These are phyloP conservation scores for Bruguiera sexangula DNA, from an alignment of 345 rosid species.

Conservation along the genomic window DNA sequence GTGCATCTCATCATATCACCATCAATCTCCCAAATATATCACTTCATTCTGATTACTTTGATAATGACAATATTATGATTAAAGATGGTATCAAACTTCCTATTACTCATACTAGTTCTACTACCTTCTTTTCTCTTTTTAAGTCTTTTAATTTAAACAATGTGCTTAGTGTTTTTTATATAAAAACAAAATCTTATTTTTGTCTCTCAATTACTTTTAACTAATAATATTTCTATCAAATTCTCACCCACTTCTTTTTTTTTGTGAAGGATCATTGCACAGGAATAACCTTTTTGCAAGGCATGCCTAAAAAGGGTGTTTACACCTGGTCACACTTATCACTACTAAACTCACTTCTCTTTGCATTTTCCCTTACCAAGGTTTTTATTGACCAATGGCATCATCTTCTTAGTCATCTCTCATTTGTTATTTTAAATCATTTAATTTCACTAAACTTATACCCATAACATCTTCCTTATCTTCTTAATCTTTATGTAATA, in stretches of 20 bases:
- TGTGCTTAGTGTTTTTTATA: not conserved
- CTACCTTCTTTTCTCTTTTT: not conserved
- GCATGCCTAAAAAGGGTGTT: not conserved
- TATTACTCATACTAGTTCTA: not conserved
- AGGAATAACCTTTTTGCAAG: not conserved
- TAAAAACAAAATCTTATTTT: not conserved
- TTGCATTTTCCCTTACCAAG: not conserved
- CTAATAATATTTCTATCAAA: not conserved
- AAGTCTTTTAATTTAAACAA: not conserved
- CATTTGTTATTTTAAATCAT: not conserved
- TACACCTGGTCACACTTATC: not conserved
- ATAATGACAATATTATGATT: not conserved
- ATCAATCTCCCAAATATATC: not conserved
- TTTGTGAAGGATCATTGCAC: not conserved
- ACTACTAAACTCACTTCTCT: too few relatives aligned
- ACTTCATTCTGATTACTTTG: not conserved
- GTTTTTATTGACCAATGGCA: not conserved
- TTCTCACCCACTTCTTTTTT: not conserved
- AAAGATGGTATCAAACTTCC: not conserved
- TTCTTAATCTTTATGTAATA: not conserved
- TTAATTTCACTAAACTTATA: not conserved
- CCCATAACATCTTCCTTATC: too few relatives aligned
- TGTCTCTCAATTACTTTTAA: not conserved
- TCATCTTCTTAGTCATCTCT: not conserved
- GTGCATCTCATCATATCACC: not conserved